phyloP scores from a whole-genome alignment of 805 yeast species.

The Huiozyma naganishii region DNA sequence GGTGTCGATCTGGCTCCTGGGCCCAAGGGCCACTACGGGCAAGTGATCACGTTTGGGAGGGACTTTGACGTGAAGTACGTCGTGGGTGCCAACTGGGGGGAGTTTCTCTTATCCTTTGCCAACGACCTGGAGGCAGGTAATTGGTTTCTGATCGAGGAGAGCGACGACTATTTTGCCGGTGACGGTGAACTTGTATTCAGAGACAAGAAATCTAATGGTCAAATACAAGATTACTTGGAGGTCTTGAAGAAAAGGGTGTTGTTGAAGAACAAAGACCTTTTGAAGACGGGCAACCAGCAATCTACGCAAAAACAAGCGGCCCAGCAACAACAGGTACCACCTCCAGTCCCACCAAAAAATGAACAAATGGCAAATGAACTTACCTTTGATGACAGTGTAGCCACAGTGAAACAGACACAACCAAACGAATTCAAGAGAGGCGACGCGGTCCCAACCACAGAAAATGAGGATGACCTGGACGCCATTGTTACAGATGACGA shows the following conservation, averaged over 20 bases:
- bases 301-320: slow-evolving; percentile 2
- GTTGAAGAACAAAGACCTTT: slow-evolving; percentile 8
- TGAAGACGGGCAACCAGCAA: slow-evolving; percentile 1
- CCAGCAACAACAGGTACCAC: not conserved
- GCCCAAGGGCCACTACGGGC: slow-evolving; percentile 72
- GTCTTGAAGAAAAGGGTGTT: slow-evolving; percentile 29
- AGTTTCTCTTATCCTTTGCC: slow-evolving; percentile 70
- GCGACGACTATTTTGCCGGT: slow-evolving; percentile 57
- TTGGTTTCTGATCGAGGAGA: slow-evolving; percentile 56
- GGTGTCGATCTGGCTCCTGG: slow-evolving; percentile 86
- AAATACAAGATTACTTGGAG: slow-evolving; percentile 34
- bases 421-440: no score
- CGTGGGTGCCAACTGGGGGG: slow-evolving; percentile 82
- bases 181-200: slow-evolving; percentile 67
- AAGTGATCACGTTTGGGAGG: slow-evolving; percentile 85
- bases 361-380: not conserved
- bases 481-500: slow-evolving; percentile 7
- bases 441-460: not conserved
- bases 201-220: slow-evolving; percentile 44
- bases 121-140: slow-evolving; percentile 82
- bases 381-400: not conserved
- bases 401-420: no score
- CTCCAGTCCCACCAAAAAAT: not conserved
- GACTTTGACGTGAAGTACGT: slow-evolving; percentile 87
- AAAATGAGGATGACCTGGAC: slow-evolving; percentile 5